Base-by-base conservation (phyloP, 192 early-diverging fungal genomes). In the Spizellomyces punctatus region DNA sequence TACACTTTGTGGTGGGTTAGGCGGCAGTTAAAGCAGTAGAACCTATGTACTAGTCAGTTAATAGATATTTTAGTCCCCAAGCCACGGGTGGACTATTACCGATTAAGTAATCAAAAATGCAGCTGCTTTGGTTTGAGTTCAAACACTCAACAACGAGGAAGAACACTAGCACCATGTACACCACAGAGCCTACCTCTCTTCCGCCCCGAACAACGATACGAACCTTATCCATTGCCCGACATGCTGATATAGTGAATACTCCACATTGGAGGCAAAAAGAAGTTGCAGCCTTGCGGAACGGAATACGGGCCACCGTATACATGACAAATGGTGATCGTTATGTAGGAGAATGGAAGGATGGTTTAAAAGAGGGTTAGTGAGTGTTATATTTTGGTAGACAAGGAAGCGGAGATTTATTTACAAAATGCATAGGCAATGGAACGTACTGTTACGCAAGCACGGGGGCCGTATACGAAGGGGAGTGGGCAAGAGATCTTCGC, bases 281-380 rank as follows among this genome's bases (percentile, higher is more conserved):
- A 56, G 46, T 63, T 6, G 71, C 77, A 36, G 63, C 81, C n/a
- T 67, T 83, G 52, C 88, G 88, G 59, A 78, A 81, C 21, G 86
- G 87, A 6, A 62, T 73, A 12, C 83, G 87, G 44, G 82, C 83
- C 4, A 85, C 82, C 10, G 82, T 89, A 8, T 86, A 83, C 71
- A 76, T 89, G 67, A 81, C 73, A 45, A 89, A 89, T 56, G 84
- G 84, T 10, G 87, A 89, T 59, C 72, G 72, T 46, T 89, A 88
- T 58, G 65, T 88, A 8, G 87, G 87, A 47, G 85, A 89, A 46
- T 89, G 87, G 87, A 71, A 73, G 45, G 78, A 61, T 65, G 84
- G 85, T 47, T 76, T 78, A 47, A 82, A 85, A 56, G 76, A 86
- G 52, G 86, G 87, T 86, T 50, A 19, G 16, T 19, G 42, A 54